Base-by-base conservation (phyloP, 139 green algal genomes). In the Edaphochlamys debaryana region DNA sequence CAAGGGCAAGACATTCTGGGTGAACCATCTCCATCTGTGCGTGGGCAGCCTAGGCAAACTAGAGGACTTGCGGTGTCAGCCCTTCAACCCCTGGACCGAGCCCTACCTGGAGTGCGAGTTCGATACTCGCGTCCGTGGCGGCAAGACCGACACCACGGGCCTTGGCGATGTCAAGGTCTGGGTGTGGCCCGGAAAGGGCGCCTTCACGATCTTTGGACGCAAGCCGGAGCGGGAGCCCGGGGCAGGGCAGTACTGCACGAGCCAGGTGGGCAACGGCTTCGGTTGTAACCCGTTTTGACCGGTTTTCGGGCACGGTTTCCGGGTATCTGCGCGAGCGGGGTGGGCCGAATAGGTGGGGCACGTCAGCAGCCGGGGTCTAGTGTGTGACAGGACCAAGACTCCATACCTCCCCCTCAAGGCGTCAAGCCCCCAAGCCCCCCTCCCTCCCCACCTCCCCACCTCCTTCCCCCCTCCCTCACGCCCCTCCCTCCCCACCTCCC, bases 141-240 rank as follows among this genome's bases (percentile, higher is more conserved):
- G 86, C 63, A 86, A 81, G 54, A 54, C 81, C n/a, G 86, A 90
- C 48, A 79, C 48, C 22, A 80, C 50, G 5, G 86, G 86, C 20
- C 64, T 90, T 4, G 86, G 86, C 6, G 86, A 90, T 56, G 76
- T 87, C 8, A 90, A 90, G 58, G 64, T 88, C n/a, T 90, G 86
- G 86, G 29, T 42, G 1, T 90, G 86, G 86, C 86, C 86, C 0
- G 86, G 86, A 5, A 81, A 75, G 40, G 86, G 86, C 25, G 73
- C 86, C 23, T 90, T 86, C 48, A 70, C 86, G 15, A 90, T 90
- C 62, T 90, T 90, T 66, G 86, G 86, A 0, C 75, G 79, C 30
- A 90, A 90, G 76, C 86, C 86, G 0, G 8, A 86, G 74, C 74
- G 80, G 20, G 36, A 25, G 11, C 63, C 38, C 27, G 63, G 63